phyloP scores from a whole-genome alignment of 1,284 basidiomycete genomes.

The Leccinum colubrinum region DNA sequence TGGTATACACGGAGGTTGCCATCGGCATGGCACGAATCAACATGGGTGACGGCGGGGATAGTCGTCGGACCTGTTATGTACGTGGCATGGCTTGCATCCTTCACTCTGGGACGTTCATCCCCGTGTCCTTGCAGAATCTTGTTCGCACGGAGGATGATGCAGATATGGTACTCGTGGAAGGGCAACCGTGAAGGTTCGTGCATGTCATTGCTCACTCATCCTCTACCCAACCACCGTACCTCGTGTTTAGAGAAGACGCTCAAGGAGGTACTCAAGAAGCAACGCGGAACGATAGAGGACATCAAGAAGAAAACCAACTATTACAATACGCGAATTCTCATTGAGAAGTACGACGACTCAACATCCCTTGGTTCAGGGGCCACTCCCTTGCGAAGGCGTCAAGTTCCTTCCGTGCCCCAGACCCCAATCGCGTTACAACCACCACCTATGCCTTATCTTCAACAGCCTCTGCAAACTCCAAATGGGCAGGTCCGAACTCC shows the following conservation, averaged over 20 bases:
- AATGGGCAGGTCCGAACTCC: conserved; percentile 18
- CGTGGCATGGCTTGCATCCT: conserved; percentile 32
- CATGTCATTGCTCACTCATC: background rate
- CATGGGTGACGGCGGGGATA: conserved; percentile 53
- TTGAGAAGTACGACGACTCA: conserved; percentile 87
- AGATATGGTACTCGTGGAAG: conserved; percentile 85
- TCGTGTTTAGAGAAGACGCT: conserved; percentile 70
- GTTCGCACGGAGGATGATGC: conserved; percentile 79
- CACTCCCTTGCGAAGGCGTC: conserved; percentile 36
- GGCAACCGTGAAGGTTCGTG: conserved; percentile 81
- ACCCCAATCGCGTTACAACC: conserved; percentile 21
- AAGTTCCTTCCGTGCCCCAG: conserved; percentile 20
- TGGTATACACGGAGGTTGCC: conserved; percentile 80
- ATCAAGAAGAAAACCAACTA: conserved; percentile 98
- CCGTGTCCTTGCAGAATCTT: conserved; percentile 58
- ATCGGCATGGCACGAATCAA: conserved; percentile 35
- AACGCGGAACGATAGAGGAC: conserved; percentile 89
- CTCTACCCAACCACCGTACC: background rate
- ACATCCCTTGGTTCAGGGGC: conserved; percentile 27
- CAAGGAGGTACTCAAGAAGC: conserved; percentile 72
- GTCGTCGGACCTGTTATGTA: conserved; percentile 80
- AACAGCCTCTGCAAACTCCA: conserved; percentile 22
- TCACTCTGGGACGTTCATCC: conserved; percentile 5
- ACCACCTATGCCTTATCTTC: conserved; percentile 21
- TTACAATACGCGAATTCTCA: conserved; percentile 85